Conservation (phyloP, 2,329 filamentous ascomycete species). For the Dactylellina cionopaga region DNA sequence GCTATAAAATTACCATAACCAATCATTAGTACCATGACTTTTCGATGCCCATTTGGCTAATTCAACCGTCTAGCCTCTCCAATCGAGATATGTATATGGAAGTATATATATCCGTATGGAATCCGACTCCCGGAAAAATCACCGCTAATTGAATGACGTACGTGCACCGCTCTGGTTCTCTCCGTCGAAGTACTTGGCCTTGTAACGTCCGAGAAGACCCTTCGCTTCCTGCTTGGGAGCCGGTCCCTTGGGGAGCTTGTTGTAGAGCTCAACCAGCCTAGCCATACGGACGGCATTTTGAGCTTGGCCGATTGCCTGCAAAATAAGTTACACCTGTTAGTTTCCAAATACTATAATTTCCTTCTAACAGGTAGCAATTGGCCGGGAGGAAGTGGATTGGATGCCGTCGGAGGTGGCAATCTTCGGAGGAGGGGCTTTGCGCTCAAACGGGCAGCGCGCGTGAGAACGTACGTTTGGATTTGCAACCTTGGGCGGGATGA, state of each 20-base stretch:
- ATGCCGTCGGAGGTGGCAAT: background rate
- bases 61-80: conserved; percentile 42
- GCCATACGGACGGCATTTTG: conserved; percentile 98
- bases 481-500: conserved; percentile 97
- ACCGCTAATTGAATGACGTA: no score
- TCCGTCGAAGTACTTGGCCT: conserved; percentile 85
- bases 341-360: no score
- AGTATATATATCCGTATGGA: no score
- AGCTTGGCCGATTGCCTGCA: conserved; percentile 92
- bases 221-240: conserved; percentile 84
- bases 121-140: no score
- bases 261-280: conserved; percentile 97
- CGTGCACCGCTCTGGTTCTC: conserved; percentile 89
- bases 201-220: conserved; percentile 88
- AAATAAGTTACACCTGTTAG: no score
- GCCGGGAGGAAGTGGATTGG: no score
- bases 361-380: conserved; percentile 29
- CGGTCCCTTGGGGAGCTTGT: conserved; percentile 92
- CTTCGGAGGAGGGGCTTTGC: conserved; percentile 47
- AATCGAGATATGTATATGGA: no score
- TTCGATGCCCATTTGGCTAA: no score
- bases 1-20: conserved; percentile 67
- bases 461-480: conserved; percentile 78
- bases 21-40: no score
- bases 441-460: conserved; percentile 42